Base-by-base conservation (phyloP, 768 basidiomycete species). In the Tulasnella sp. region DNA sequence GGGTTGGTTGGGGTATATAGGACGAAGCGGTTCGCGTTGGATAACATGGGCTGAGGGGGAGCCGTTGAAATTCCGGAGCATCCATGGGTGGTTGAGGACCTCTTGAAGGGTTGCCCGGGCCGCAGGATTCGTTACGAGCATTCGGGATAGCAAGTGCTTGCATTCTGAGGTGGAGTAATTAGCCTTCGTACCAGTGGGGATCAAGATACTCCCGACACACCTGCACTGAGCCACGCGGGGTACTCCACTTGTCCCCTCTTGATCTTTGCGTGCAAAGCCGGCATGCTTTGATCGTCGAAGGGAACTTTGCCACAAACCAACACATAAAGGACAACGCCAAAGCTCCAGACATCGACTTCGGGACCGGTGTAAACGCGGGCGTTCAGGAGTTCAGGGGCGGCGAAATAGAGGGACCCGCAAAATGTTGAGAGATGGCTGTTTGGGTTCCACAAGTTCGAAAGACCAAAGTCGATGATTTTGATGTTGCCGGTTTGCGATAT, bases 211-310 rank as follows among this genome's bases (percentile, higher is more conserved):
- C 1, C 29, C 52, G 70, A 72, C 90, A 81, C 82, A 95, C 94
- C 95, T 79, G 92, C 89, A 80, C 93, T 96, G 19, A 99, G 86
- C 97, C 97, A 99, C 1, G 93, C 93, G 0, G 97, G 97, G 81
- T 99, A 99, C 81, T 99, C 97, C 39, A 98, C 96, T 52, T 96
- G 84, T 0, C 97, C 97, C 5, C 96, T 90, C 83, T 99, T 99
- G 84, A 99, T 99, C 85, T 99, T 99, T 34, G 97, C 97, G 82
- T 99, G 97, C 73, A 99, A 85, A 0, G 97, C 97, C 1, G 97
- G 97, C 97, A 99, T 99, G 82, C 92, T 96, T 83, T 99, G 95
- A 82, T 99, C 97, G 80, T 99, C 97, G 82, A 99, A 99, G 0
- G 97, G 97, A 3, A 99, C 97, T 84, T 97, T 98, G 69, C 97